These are phyloP conservation scores for Cladosporium sp. DNA, from an alignment of 2,329 filamentous ascomycete genomes.

Conservation along the genomic window DNA sequence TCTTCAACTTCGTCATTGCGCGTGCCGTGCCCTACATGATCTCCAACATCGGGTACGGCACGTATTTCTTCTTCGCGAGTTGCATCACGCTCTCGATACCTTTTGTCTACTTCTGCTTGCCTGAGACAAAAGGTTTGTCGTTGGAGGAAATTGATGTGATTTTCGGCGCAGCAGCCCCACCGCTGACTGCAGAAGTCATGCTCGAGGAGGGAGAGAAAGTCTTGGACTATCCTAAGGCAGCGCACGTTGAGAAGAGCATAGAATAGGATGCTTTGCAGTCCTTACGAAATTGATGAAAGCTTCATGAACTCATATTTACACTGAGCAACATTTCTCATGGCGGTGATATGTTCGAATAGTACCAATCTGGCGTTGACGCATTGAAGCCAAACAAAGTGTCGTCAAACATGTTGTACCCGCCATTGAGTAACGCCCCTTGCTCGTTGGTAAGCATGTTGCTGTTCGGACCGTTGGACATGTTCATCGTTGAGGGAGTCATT, in stretches of 20 bases:
- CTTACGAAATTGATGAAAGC: too few relatives aligned
- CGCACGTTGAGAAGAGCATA: too few relatives aligned
- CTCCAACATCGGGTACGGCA: constrained; percentile 11
- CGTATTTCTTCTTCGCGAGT: constrained; percentile 17
- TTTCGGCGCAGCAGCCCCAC: constrained; percentile 37
- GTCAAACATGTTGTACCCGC: constrained; percentile 18
- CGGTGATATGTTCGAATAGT: neutral
- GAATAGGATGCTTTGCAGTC: too few relatives aligned
- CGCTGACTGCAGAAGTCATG: constrained; percentile 15
- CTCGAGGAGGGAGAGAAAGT: constrained; percentile 22
- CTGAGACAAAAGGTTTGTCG: constrained; percentile 35
- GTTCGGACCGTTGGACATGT: neutral
- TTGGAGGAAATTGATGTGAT: constrained; percentile 31
- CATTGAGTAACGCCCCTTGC: constrained; percentile 8
- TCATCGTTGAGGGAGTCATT: neutral
- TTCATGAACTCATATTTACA: too few relatives aligned
- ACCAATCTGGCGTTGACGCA: constrained; percentile 21
- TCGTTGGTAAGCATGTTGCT: neutral
- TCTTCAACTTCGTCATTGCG: constrained; percentile 21
- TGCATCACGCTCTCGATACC: constrained; percentile 23
- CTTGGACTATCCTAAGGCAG: neutral
- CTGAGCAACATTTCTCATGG: too few relatives aligned
- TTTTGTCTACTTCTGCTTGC: constrained; percentile 34
- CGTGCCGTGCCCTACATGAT: constrained; percentile 16
- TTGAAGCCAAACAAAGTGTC: constrained; percentile 33